Evolutionary conservation across 495 filamentous ascomycete species (phyloP).

Genomic region (Penicillium macrosclerotiorum): DNA sequence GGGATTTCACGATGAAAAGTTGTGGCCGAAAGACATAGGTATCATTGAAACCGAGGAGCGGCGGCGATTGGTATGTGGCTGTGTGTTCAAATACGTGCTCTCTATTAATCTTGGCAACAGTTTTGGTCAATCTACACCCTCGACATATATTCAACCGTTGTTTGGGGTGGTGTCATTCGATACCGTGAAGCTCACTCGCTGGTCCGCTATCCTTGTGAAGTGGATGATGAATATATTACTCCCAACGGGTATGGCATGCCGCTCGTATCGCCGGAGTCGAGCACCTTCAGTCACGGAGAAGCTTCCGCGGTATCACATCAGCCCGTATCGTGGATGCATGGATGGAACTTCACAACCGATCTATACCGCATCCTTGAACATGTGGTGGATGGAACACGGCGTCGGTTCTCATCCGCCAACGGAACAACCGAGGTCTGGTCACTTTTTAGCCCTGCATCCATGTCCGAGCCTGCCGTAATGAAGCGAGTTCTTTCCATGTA

Average conservation of each 20-base stretch:
- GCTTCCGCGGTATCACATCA: conserved; percentile 15
- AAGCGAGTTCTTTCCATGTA: conserved; percentile 41
- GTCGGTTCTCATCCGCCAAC: conserved; percentile 26
- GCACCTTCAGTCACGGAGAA: conserved; percentile 4
- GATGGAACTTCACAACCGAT: conserved; percentile 53
- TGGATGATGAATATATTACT: conserved; percentile 42
- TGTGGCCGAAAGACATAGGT: conserved; percentile 45
- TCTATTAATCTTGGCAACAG: conserved; percentile 14
- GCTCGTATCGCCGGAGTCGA: conserved; percentile 13
- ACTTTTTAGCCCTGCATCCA: conserved; percentile 21
- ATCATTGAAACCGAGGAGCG: conserved; percentile 47
- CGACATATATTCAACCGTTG: conserved; percentile 48
- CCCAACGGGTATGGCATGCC: conserved; percentile 24
- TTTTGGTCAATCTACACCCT: conserved; percentile 56
- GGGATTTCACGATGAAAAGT: conserved; percentile 46
- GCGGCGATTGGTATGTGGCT: conserved; percentile 39
- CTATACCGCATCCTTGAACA: conserved; percentile 51
- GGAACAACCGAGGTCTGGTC: conserved; percentile 30
- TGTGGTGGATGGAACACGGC: conserved; percentile 33
- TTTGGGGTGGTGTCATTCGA: conserved; percentile 46
- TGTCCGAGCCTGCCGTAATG: conserved; percentile 34
- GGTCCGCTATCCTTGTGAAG: conserved; percentile 44
- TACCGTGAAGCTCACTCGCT: conserved; percentile 42
- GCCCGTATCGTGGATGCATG: conserved; percentile 42
- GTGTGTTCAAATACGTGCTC: neutral